These are phyloP conservation scores for Elaphomyces granulatus DNA, from an alignment of 495 filamentous ascomycete genomes.

Conservation along the genomic window DNA sequence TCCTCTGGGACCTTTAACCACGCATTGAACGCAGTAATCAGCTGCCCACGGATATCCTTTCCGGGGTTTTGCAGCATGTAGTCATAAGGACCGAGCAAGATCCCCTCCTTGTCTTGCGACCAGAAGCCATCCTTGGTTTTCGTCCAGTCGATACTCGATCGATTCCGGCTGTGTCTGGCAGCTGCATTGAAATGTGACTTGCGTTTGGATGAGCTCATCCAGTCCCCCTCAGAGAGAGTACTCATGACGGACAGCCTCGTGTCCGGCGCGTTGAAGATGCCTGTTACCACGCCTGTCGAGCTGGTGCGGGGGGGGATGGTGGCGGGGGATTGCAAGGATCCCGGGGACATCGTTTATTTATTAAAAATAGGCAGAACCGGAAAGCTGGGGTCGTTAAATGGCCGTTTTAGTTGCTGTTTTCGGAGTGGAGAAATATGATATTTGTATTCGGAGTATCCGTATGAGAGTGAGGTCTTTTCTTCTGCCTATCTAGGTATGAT, in stretches of 20 bases:
- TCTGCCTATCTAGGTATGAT: too few relatives aligned
- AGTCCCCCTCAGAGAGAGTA: constrained; percentile 42
- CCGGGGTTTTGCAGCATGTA: constrained; percentile 78
- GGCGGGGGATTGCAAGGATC: constrained; percentile 42
- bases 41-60: constrained; percentile 75
- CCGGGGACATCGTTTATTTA: constrained; percentile 4
- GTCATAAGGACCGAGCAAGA: constrained; percentile 74
- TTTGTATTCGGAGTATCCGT: too few relatives aligned
- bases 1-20: constrained; percentile 75
- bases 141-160: constrained; percentile 34
- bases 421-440: too few relatives aligned
- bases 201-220: constrained; percentile 30
- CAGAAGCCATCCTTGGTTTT: constrained; percentile 43
- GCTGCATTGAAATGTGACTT: constrained; percentile 6
- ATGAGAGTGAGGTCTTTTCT: too few relatives aligned
- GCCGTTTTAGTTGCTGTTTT: too few relatives aligned
- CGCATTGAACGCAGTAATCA: constrained; percentile 80
- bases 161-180: constrained; percentile 23
- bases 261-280: constrained; percentile 15
- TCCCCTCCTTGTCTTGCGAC: constrained; percentile 58
- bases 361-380: constrained; percentile 2
- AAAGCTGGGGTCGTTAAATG: too few relatives aligned
- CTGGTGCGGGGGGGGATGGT: constrained; percentile 61
- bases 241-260: constrained; percentile 36
- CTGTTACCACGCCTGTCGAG: constrained; percentile 38